Conservation (phyloP, 2,329 filamentous ascomycete genomes). For the Phoma herbarum region DNA sequence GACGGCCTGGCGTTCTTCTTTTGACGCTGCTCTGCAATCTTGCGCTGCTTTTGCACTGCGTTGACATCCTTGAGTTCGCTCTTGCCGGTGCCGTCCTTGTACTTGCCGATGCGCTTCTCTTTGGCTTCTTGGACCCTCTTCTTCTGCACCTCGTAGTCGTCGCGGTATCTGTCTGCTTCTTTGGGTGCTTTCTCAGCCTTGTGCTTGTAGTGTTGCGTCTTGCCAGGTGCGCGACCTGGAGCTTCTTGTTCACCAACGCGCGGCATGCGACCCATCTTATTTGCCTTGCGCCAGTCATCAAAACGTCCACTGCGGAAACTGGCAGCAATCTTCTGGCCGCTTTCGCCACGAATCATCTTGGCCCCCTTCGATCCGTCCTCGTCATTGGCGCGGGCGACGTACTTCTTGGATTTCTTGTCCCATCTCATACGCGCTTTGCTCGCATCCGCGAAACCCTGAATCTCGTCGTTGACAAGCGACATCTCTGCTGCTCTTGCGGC, state of each 20-base stretch:
- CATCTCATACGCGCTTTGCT: conserved; percentile 83
- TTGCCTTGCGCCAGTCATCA: conserved; percentile 87
- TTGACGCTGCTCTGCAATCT: conserved; percentile 75
- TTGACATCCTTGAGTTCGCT: conserved; percentile 82
- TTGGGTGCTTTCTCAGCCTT: conserved; percentile 89
- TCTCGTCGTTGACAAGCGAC: conserved; percentile 92
- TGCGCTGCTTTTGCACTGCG: conserved; percentile 84
- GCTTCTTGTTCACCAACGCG: conserved; percentile 82
- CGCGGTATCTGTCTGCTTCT: conserved; percentile 88
- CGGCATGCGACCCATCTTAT: conserved; percentile 81
- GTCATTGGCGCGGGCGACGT: conserved; percentile 90
- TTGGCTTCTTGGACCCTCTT: conserved; percentile 87
- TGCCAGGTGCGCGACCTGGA: conserved; percentile 29
- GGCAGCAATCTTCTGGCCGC: conserved; percentile 93
- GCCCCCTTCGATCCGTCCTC: conserved; percentile 82
- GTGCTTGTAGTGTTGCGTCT: conserved; percentile 71
- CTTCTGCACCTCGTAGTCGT: conserved; percentile 90
- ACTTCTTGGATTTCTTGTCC: conserved; percentile 97
- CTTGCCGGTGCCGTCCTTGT: conserved; percentile 75
- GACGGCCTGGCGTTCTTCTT: conserved; percentile 89
- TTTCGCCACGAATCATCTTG: conserved; percentile 86
- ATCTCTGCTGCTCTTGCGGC: conserved; percentile 88
- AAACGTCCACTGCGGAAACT: conserved; percentile 93
- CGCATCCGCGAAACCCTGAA: conserved; percentile 80
- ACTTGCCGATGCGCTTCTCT: conserved; percentile 81